Conservation (phyloP, 345 rosid genomes). For the Aquilaria malaccensis region DNA sequence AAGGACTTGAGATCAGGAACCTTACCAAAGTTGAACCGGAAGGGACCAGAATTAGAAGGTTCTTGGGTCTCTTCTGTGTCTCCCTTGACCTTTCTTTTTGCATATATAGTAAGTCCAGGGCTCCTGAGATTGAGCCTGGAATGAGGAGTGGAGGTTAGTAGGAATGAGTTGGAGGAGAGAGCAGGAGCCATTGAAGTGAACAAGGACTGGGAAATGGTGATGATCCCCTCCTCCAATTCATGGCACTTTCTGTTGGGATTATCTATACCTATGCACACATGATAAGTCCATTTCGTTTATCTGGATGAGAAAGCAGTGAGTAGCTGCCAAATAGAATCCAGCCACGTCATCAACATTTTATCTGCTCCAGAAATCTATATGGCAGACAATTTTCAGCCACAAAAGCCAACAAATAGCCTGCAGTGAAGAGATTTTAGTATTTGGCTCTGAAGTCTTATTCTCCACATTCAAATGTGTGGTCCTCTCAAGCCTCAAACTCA, state of each 20-base stretch:
- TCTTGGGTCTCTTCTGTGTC: slow-evolving; percentile 28
- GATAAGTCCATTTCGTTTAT: slow-evolving; percentile 26
- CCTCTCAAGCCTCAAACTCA: too few species aligned
- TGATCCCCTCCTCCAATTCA: slow-evolving; percentile 20
- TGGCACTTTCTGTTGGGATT: slow-evolving; percentile 7
- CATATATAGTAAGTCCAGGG: slow-evolving; percentile 38
- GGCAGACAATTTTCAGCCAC: slow-evolving; percentile 19
- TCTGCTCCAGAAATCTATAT: slow-evolving; percentile 16
- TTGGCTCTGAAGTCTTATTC: too few species aligned
- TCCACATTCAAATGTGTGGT: too few species aligned
- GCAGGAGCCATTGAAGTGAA: slow-evolving; percentile 40
- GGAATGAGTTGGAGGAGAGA: slow-evolving; percentile 66
- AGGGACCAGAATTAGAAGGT: slow-evolving; percentile 39
- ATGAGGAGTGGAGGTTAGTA: slow-evolving; percentile 34
- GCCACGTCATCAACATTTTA: slow-evolving; percentile 39
- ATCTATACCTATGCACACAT: slow-evolving; percentile 1
- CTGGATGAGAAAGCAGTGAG: slow-evolving; percentile 26
- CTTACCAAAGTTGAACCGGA: slow-evolving; percentile 56
- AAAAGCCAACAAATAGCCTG: too few species aligned
- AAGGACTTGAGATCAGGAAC: slow-evolving; percentile 51
- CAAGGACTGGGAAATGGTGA: not conserved
- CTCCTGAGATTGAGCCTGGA: slow-evolving; percentile 28
- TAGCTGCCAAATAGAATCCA: slow-evolving; percentile 29
- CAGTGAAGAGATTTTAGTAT: too few species aligned
- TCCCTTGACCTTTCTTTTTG: slow-evolving; percentile 47